Evolutionary conservation across 2,329 filamentous ascomycete genomes (phyloP).

Genomic region (Venturia effusa): DNA sequence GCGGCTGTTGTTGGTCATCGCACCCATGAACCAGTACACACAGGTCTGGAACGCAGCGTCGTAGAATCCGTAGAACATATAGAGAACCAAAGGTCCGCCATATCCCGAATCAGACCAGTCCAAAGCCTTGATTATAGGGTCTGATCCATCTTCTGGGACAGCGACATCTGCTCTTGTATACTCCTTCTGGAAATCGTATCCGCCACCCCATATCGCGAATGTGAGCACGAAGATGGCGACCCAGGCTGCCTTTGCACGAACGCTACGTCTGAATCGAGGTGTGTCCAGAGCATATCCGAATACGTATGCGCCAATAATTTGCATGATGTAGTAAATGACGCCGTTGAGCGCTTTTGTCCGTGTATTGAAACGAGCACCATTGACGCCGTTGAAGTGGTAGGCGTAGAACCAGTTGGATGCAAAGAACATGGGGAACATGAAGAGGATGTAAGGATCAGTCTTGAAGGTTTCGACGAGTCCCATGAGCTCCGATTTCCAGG

Average conservation of each 20-base stretch:
- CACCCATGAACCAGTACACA: constrained; percentile 94
- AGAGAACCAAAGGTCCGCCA: constrained; percentile 73
- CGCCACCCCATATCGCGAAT: constrained; percentile 72
- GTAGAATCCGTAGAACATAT: constrained; percentile 83
- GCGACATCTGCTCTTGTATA: constrained; percentile 37
- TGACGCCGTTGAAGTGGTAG: constrained; percentile 69
- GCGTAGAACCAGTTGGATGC: constrained; percentile 72
- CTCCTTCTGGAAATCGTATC: constrained; percentile 62
- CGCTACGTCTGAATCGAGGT: constrained; percentile 45
- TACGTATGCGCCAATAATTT: constrained; percentile 64
- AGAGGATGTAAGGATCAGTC: constrained; percentile 60
- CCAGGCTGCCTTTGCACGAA: constrained; percentile 57
- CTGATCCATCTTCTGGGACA: constrained; percentile 15
- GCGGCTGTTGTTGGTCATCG: constrained; percentile 83
- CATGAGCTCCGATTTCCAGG: constrained; percentile 67
- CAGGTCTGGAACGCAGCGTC: constrained; percentile 85
- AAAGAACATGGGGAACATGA: constrained; percentile 74
- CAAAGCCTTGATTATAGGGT: constrained; percentile 13
- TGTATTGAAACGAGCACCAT: constrained; percentile 59
- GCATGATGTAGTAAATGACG: constrained; percentile 66
- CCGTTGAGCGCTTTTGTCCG: constrained; percentile 68
- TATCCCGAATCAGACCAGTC: constrained; percentile 63
- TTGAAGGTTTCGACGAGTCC: constrained; percentile 66
- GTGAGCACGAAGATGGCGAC: constrained; percentile 55
- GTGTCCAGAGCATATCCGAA: constrained; percentile 63